Conservation (phyloP, 75 land plant genomes). For the Cryptomeria japonica region DNA sequence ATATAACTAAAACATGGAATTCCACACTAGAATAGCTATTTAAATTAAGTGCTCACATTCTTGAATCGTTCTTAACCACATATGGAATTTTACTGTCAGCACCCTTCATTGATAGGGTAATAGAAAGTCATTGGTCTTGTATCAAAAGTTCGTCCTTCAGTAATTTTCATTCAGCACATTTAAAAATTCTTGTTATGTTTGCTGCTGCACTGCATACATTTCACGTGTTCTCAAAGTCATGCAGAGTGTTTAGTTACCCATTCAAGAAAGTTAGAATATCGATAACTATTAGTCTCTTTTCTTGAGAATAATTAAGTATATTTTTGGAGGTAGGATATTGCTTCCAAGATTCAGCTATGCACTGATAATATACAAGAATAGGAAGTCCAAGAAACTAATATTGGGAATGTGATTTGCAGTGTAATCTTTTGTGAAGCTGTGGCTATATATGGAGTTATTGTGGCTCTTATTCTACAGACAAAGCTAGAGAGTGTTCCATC, state of each 20-base stretch:
- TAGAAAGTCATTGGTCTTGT: neutral
- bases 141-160: neutral
- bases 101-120: neutral
- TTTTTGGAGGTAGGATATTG: neutral
- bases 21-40: neutral
- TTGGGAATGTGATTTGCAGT: constrained; percentile 27
- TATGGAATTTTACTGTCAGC: neutral
- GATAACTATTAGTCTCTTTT: neutral
- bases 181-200: neutral
- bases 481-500: constrained; percentile 83
- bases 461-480: constrained; percentile 96
- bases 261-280: neutral
- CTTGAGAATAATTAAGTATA: neutral
- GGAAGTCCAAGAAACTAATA: neutral
- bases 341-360: neutral
- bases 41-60: no score
- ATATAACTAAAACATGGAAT: neutral
- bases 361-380: neutral
- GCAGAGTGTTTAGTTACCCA: neutral
- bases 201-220: neutral
- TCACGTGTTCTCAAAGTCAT: neutral
- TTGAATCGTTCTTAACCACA: neutral
- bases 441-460: constrained; percentile 97
- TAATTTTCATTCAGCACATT: neutral
- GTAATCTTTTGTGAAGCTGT: constrained; percentile 78